Evolutionary conservation across 2,329 filamentous ascomycete species (phyloP), one percentile per base, ranked within the genome.

Genomic region (Aspergillus clavatus): DNA sequence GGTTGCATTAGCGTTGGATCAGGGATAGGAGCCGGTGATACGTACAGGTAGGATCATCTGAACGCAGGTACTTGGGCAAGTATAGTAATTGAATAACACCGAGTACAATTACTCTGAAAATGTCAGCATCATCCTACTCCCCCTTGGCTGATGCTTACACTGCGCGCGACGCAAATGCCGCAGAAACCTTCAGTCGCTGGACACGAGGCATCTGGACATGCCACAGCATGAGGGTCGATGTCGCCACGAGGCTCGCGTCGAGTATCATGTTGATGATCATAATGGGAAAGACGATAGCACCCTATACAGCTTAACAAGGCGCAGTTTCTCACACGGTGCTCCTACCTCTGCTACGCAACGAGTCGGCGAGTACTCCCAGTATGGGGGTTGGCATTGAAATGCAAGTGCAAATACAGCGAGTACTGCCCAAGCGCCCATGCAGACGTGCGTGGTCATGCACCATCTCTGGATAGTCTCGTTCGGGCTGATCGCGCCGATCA

Each of bases 361-460:
- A 10, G 23, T 38, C 2, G 38, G 43, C 3, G 29, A 16, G 21
- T 42, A 46, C 8, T 35, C 22, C 43, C 43, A 46, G 2, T 26
- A 26, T 12, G 43, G 43, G 12, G 12, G 5, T n/a, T n/a, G 38
- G 42, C 45, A 57, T 47, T 51, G 53, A 41, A 46, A 50, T 16
- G 51, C 41, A 24, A 44, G 19, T 14, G 48, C 28, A 27, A 59
- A 46, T 27, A 51, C 3, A 31, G 56, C 48, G 19, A 47, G 40
- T 7, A 49, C 10, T 3, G 35, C 40, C 52, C 50, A 53, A n/a
- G 46, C 28, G 8, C 27, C 27, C 1, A 29, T 3, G n/a, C 7
- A 5, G 8, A 37, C 27, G 10, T 26, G 10, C 8, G 3, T 23
- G 6, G 27, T 37, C 8, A 43, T 8, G 19, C 14, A 23, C 22